Conservation (phyloP, 371 early-diverging fungal species). For the Mortierella sp. region DNA sequence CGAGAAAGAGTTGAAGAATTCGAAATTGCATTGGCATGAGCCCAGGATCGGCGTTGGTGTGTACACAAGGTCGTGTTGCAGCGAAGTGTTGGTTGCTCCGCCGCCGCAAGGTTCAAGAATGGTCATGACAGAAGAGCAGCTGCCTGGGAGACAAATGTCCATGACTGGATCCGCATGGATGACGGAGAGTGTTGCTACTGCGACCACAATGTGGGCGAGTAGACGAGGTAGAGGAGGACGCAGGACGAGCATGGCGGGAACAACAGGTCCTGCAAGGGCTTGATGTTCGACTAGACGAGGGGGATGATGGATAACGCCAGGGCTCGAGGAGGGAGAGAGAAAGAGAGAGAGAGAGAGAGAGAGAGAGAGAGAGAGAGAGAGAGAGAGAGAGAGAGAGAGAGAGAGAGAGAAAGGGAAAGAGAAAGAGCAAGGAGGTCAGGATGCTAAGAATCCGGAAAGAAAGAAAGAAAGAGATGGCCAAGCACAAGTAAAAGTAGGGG, state of each 20-base stretch:
- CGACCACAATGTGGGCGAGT: too few species aligned
- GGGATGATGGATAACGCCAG: neutral
- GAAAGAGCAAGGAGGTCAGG: too few species aligned
- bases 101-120: slow-evolving; percentile 49
- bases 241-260: slow-evolving; percentile 1
- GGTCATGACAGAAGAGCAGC: slow-evolving; percentile 27
- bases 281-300: neutral
- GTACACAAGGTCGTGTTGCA: slow-evolving; percentile 33
- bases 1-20: slow-evolving; percentile 43
- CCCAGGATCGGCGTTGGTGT: slow-evolving; percentile 39
- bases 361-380: neutral
- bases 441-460: too few species aligned
- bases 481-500: neutral
- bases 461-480: neutral
- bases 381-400: neutral
- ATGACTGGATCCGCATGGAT: slow-evolving; percentile 27
- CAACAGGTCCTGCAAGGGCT: neutral
- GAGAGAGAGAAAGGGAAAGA: neutral
- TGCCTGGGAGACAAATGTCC: slow-evolving; percentile 14
- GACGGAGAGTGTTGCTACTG: too few species aligned
- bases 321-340: too few species aligned
- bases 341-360: too few species aligned
- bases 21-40: slow-evolving; percentile 42
- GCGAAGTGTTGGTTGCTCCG: slow-evolving; percentile 31
- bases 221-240: too few species aligned